phyloP scores from a whole-genome alignment of 106 monocot species.

The Allium cepa region DNA sequence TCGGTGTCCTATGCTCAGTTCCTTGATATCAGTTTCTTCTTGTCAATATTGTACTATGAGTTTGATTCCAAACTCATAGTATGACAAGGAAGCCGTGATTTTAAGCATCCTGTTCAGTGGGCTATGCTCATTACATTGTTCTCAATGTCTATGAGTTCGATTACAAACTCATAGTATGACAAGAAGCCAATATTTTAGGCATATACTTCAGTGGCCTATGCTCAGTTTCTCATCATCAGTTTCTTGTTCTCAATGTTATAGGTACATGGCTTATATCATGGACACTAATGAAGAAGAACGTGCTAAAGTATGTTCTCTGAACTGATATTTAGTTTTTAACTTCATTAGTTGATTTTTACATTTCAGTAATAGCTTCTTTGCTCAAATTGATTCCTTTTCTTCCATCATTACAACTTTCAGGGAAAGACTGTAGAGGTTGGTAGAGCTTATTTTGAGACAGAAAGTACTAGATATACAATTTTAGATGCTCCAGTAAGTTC shows the following conservation, averaged over 20 bases:
- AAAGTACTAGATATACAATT: conserved; percentile 89
- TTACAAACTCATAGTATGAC: too few species aligned
- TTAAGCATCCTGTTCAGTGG: too few species aligned
- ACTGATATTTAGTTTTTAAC: background rate
- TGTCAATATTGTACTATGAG: too few species aligned
- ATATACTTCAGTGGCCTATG: too few species aligned
- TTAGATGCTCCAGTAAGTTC: conserved; percentile 87
- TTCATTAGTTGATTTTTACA: background rate
- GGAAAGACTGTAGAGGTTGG: conserved; percentile 97
- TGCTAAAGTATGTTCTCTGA: conserved; percentile 41
- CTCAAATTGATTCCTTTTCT: background rate
- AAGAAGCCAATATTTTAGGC: too few species aligned
- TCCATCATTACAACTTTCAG: conserved; percentile 21
- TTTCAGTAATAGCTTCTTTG: too few species aligned
- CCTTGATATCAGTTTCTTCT: too few species aligned
- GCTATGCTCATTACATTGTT: too few species aligned
- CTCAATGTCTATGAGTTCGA: too few species aligned
- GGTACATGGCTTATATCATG: conserved; percentile 99
- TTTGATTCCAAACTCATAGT: too few species aligned
- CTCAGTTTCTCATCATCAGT: background rate
- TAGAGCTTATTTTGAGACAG: conserved; percentile 97
- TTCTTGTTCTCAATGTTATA: conserved; percentile 11
- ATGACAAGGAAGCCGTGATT: too few species aligned
- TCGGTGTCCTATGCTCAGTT: too few species aligned
- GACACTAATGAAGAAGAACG: conserved; percentile 98